Evolutionary conservation across 2,329 filamentous ascomycete genomes (phyloP).

Genomic region (Hymenoscyphus repandus): DNA sequence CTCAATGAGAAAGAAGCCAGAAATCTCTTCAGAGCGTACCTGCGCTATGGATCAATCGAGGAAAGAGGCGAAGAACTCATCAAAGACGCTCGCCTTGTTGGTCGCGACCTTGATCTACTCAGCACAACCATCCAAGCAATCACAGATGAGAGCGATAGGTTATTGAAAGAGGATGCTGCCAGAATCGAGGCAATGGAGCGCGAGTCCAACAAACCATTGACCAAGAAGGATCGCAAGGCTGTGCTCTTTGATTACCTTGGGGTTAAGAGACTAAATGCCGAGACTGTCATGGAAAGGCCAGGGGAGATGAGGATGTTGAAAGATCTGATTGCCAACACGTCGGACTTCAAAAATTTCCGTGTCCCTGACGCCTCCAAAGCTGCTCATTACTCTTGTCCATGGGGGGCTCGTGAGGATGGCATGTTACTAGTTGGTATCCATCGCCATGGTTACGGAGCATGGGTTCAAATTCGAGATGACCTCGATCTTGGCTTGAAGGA

Average conservation of each 20-base stretch:
- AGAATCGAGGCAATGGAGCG: conserved; percentile 60
- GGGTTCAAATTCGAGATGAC: conserved; percentile 91
- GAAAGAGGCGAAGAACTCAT: conserved; percentile 85
- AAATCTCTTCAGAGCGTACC: conserved; percentile 83
- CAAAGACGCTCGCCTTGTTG: conserved; percentile 76
- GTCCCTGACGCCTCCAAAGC: conserved; percentile 88
- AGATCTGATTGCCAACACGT: conserved; percentile 59
- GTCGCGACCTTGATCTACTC: conserved; percentile 77
- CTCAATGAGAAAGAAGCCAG: conserved; percentile 89
- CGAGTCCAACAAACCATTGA: conserved; percentile 70
- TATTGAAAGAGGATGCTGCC: conserved; percentile 69
- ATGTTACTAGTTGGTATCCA: conserved; percentile 96
- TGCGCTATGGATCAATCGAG: conserved; percentile 85
- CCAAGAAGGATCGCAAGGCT: conserved; percentile 97
- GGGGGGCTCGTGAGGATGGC: conserved; percentile 90
- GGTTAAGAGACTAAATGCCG: conserved; percentile 91
- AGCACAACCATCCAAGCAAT: conserved; percentile 64
- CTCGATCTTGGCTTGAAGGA: conserved; percentile 76
- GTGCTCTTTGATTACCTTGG: conserved; percentile 92
- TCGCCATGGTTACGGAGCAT: conserved; percentile 90
- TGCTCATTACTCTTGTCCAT: conserved; percentile 84
- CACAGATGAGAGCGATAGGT: conserved; percentile 61
- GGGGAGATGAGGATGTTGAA: conserved; percentile 81
- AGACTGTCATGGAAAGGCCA: conserved; percentile 88
- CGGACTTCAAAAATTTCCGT: conserved; percentile 75